Base-by-base conservation (phyloP, 768 basidiomycete species). In the Pleurotus tuoliensis region DNA sequence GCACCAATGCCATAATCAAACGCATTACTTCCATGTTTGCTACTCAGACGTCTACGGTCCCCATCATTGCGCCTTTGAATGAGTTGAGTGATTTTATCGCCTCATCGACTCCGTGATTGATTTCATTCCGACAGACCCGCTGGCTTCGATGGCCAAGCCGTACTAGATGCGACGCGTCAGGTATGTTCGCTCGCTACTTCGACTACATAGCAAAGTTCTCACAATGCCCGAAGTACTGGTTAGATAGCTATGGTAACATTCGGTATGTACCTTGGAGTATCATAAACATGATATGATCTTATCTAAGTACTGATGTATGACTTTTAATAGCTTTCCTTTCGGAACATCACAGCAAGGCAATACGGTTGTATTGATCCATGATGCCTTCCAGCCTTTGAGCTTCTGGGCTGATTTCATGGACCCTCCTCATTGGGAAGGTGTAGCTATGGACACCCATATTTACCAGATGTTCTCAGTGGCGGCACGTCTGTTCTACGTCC, bases 361-460 rank as follows among this genome's bases (percentile, higher is more conserved):
- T 65, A 81, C 80, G 3, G 68, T 91, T 11, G 80, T 84, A 11
- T 70, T 91, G 62, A 76, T 92, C 39, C 84, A 88, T 62, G 91
- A 92, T 60, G 90, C 90, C 2, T 93, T 92, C 75, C 88, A 90
- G 66, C 73, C 83, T 47, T 74, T 90, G 48, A 81, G 76, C 58
- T 86, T 80, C 63, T 92, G 90, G 90, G 65, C 70, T 39, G 82
- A 82, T 16, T 89, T 87, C 58, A 74, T 83, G 76, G 70, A 76
- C 3, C 47, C 69, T n/a, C 80, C 82, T 0, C 57, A 73, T 38
- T 87, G 61, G 56, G 64, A 84, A 40, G 87, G 88, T 9, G 91
- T 91, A 16, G 81, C 86, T 20, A 81, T 93, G 73, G 90, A 91
- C 67, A 90, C 86, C 34, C 89, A 91, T 64, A 82, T 87, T 52